Evolutionary conservation across 306 rosid species (phyloP), one percentile per base, ranked within the genome.

Genomic region (Gleditsia sinensis): DNA sequence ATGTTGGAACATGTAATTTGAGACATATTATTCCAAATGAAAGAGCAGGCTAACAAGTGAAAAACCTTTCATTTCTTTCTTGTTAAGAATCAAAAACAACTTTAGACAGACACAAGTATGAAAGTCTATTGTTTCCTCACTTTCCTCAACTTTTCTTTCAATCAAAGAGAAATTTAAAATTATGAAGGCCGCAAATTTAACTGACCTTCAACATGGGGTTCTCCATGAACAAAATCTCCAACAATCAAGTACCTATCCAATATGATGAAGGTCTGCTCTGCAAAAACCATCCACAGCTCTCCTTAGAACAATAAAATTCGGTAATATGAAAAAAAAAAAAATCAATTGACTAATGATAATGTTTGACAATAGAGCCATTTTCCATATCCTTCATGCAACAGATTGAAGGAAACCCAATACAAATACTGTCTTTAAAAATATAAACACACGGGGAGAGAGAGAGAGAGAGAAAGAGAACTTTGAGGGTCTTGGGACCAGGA

Each of bases 181-280:
- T 48, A 73, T 19, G 42, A 72, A 32, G 16, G 11, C 9, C 7
- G 23, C 3, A 50, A 61, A 42, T 50, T 69, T 50, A 16, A 66
- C 80, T 20, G 50, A 91, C 98, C 98, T 87, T 90, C 96, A 36
- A 76, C 76, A 69, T 83, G 89, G 21, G 97, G 87, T 42, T 90
- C 79, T 54, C 96, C 97, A 34, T 91, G 93, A 14, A 72, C 77
- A 75, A 90, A 90, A n/a, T 82, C 74, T 56, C 87, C 92, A 76
- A 80, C 72, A 61, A 94, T 56, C 59, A 88, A 69, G 25, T 83
- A 87, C 81, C 87, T 94, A 42, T 91, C 97, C 85, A 94, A 69
- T 20, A 91, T 76, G 73, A 94, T 86, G 81, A 91, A 94, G 21
- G 95, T 94, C 78, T 87, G 85, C 82, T 91, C 96, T 87, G 92